Evolutionary conservation across 345 rosid genomes (phyloP).

Genomic region (Litchi chinensis): DNA sequence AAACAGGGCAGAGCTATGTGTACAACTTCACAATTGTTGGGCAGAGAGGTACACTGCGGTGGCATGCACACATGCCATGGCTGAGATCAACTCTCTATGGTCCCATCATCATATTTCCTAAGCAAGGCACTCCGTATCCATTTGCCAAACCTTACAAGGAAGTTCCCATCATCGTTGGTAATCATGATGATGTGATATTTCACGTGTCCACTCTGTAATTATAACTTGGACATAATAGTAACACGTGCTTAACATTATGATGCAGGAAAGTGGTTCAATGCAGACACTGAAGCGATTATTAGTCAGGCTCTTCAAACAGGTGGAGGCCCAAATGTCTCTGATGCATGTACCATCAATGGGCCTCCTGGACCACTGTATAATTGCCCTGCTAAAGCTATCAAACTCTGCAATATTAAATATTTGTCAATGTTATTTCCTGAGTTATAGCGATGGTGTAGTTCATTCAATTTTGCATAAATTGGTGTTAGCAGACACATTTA

Average conservation of each 20-base stretch:
- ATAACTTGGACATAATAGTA: too few relatives aligned
- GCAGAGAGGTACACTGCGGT: conserved; percentile 67
- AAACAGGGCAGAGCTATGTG: conserved; percentile 51
- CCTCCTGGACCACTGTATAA: conserved; percentile 80
- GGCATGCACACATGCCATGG: conserved; percentile 72
- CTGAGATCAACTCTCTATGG: conserved; percentile 77
- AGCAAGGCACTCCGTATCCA: conserved; percentile 64
- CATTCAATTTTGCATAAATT: not conserved
- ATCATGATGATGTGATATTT: not conserved
- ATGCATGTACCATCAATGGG: conserved; percentile 78
- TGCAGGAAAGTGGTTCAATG: conserved; percentile 82
- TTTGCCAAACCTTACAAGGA: conserved; percentile 77
- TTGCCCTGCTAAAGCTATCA: conserved; percentile 69
- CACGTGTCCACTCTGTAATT: too few relatives aligned
- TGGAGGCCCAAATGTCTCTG: conserved; percentile 81
- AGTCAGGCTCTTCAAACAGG: conserved; percentile 72
- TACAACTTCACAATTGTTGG: conserved; percentile 65
- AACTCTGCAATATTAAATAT: not conserved
- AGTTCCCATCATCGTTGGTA: conserved; percentile 74
- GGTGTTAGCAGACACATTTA: conserved; percentile 41
- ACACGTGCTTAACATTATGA: not conserved
- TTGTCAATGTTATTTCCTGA: not conserved
- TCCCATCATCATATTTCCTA: conserved; percentile 75
- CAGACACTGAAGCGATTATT: conserved; percentile 69
- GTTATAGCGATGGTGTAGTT: too few relatives aligned